Conservation (phyloP, 108 stramenopile species). For the Cylindrotheca closterium region DNA sequence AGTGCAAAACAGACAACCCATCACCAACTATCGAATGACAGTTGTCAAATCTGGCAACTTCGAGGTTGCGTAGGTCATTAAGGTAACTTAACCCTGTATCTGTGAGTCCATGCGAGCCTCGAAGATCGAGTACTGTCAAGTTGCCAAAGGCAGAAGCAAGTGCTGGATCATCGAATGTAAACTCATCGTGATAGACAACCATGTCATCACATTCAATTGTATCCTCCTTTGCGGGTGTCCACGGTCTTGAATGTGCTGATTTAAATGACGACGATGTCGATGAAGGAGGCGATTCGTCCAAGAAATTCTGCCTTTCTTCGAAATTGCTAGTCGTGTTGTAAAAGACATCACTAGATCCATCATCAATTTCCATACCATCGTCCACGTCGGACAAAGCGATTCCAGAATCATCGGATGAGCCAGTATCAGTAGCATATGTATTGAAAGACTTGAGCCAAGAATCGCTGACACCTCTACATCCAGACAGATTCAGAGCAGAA, state of each 20-base stretch:
- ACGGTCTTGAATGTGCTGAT: constrained; percentile 31
- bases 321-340: constrained; percentile 13
- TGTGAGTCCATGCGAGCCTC: constrained; percentile 72
- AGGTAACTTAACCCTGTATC: constrained; percentile 74
- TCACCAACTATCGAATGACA: constrained; percentile 72
- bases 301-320: neutral
- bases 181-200: neutral
- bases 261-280: constrained; percentile 56
- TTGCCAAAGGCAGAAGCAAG: constrained; percentile 13
- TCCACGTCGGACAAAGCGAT: constrained; percentile 28
- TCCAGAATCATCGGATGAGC: constrained; percentile 8
- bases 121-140: constrained; percentile 66
- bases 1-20: constrained; percentile 60
- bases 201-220: neutral
- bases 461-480: constrained; percentile 80
- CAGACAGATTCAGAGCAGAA: constrained; percentile 45
- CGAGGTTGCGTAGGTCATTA: constrained; percentile 48
- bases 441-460: constrained; percentile 60
- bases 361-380: neutral
- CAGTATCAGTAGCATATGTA: constrained; percentile 12
- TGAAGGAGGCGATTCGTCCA: constrained; percentile 28
- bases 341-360: constrained; percentile 10
- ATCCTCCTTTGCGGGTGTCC: neutral
- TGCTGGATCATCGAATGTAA: neutral
- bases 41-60: constrained; percentile 69